Base-by-base conservation (phyloP, 371 early-diverging fungal species). In the Lichtheimia ramosa region DNA sequence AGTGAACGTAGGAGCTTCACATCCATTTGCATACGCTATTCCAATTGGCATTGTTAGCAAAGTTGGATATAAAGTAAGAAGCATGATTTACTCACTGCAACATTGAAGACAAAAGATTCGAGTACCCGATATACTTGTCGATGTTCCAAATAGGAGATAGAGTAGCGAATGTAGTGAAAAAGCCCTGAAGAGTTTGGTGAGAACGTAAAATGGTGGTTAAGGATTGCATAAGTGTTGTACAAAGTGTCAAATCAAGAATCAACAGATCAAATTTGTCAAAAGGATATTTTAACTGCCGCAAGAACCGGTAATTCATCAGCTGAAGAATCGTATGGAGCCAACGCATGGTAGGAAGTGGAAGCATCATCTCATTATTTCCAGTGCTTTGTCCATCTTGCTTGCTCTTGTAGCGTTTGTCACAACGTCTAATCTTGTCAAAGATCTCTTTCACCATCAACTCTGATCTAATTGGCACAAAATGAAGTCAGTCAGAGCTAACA, bases 311-410 rank as follows among this genome's bases (percentile, higher is more conserved):
- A 65, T 87, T 89, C 73, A 92, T 82, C 51, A 91, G 69, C 62
- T 92, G 91, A 24, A 89, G 74, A 21, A 92, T 82, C 0, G 91
- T 91, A 65, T 88, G 87, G 46, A 89, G 71, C 92, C 91, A 91
- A 5, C 91, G 83, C 74, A 86, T 71, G 5, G 82, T 83, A 16
- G 77, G 76, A 20, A 81, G 71, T 8, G 83, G 79, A 14, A 86
- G 70, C 18, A 69, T 64, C n/a, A 62, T 49, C 2, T 56, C 58
- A 7, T 41, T 48, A 3, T 42, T n/a, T 2, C 40, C 48, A 28
- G 51, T 14, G 15, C 52, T 34, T 18, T 51, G 39, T 40, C 53
- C 51, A 57, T 51, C 56, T 21, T 66, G 68, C 55, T 57, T 77
- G 52, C 63, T 57, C 57, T 83, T 87, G 48, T 77, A 65, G 51